Conservation (phyloP, 257 asterid species). For the Forsythia suspensa region DNA sequence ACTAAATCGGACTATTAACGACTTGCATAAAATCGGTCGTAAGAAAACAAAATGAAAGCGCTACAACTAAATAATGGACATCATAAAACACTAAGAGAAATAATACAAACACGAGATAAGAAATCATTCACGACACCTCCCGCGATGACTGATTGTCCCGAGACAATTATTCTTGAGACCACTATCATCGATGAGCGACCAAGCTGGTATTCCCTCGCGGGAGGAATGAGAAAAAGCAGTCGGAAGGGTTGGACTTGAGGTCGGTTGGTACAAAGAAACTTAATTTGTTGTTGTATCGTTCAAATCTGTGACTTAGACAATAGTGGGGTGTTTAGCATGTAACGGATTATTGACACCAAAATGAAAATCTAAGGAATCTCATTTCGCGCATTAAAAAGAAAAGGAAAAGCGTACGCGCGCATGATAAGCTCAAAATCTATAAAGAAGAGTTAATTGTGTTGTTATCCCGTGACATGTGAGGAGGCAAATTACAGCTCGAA, state of each 20-base stretch:
- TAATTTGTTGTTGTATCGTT: background rate
- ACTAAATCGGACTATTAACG: background rate
- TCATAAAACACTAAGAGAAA: background rate
- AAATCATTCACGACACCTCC: constrained; percentile 38
- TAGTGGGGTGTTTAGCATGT: background rate
- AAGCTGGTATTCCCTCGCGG: constrained; percentile 35
- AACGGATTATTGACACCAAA: background rate
- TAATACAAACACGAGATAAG: constrained; percentile 54
- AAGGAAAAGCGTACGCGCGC: background rate
- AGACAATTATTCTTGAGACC: constrained; percentile 48
- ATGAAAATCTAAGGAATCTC: background rate
- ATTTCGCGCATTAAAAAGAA: background rate
- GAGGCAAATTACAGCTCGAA: background rate
- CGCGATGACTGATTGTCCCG: constrained; percentile 40
- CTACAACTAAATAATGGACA: background rate
- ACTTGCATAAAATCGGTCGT: background rate
- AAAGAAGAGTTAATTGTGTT: background rate
- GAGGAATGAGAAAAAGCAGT: constrained; percentile 16
- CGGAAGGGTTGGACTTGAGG: background rate
- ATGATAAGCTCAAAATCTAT: background rate
- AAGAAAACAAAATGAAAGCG: background rate
- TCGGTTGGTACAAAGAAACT: background rate
- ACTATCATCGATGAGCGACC: constrained; percentile 65
- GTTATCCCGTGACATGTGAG: background rate
- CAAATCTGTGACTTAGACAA: background rate